A percentile compares a stretch with the other conserved stretches of the same genome.
These are phyloP conservation scores for Mucor plumbeus DNA, from an alignment of 371 early-diverging fungal species.

Conservation along the genomic window DNA sequence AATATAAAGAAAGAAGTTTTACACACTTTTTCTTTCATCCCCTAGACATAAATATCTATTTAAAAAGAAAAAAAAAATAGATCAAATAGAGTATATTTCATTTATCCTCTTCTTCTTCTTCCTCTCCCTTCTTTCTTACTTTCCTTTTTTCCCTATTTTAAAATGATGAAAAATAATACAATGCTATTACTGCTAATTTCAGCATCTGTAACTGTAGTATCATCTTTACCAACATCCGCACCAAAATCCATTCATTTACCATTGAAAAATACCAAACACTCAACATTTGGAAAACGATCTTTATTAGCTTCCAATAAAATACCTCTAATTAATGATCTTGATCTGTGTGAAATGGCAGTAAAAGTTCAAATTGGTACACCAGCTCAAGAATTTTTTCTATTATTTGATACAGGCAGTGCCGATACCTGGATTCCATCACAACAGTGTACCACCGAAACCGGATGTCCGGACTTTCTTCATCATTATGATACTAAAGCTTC, in stretches of 20 bases:
- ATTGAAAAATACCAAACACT: neutral
- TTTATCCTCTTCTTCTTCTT: neutral
- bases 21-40: conserved; percentile 1
- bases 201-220: neutral
- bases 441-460: conserved; percentile 22
- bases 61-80: neutral
- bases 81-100: neutral
- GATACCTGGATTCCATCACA: conserved; percentile 54
- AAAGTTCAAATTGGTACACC: conserved; percentile 67
- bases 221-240: conserved; percentile 4
- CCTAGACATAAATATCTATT: neutral
- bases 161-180: neutral
- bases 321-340: conserved; percentile 37
- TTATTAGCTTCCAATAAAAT: neutral
- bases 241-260: conserved; percentile 20
- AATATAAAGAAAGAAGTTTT: conserved; percentile 3
- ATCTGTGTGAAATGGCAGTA: conserved; percentile 37
- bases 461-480: conserved; percentile 35
- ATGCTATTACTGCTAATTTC: neutral
- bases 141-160: neutral
- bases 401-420: conserved; percentile 67
- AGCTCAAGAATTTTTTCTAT: conserved; percentile 62
- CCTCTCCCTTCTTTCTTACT: neutral
- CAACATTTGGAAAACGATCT: conserved; percentile 5
- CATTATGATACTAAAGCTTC: conserved; percentile 60